phyloP scores from a whole-genome alignment of 805 yeast species.

The Candida anglica region DNA sequence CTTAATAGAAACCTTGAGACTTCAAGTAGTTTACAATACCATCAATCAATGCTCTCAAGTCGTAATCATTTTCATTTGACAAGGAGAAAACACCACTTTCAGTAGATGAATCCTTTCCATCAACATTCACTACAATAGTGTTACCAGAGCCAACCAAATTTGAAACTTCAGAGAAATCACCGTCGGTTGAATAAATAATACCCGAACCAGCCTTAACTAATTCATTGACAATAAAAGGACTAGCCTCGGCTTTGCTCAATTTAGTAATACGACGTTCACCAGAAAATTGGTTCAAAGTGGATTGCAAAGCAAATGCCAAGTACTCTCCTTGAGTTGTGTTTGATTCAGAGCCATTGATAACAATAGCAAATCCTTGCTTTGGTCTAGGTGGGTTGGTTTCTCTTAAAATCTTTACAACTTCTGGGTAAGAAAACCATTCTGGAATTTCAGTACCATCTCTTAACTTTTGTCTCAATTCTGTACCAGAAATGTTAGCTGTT shows the following conservation, averaged over 20 bases:
- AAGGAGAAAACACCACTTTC: constrained; percentile 10
- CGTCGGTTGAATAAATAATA: constrained; percentile 59
- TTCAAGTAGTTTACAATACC: constrained; percentile 70
- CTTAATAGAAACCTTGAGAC: constrained; percentile 76
- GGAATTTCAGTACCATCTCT: constrained; percentile 87
- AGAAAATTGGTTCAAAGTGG: constrained; percentile 83
- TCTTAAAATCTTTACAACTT: constrained; percentile 86
- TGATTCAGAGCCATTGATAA: constrained; percentile 53
- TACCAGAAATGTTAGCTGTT: constrained; percentile 91
- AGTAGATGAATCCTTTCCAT: constrained; percentile 10
- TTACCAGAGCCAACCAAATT: constrained; percentile 61
- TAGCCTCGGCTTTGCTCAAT: constrained; percentile 32
- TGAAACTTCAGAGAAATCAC: constrained; percentile 46
- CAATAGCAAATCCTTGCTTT: constrained; percentile 81
- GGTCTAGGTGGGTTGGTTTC: constrained; percentile 91
- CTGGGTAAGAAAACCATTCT: constrained; percentile 96
- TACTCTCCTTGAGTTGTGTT: constrained; percentile 40
- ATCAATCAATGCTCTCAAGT: constrained; percentile 51
- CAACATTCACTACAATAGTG: constrained; percentile 39
- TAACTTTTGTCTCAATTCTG: constrained; percentile 85
- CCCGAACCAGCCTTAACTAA: constrained; percentile 89
- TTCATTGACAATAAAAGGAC: constrained; percentile 65
- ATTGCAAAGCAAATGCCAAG: constrained; percentile 78
- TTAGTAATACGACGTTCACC: constrained; percentile 79
- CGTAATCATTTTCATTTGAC: constrained; percentile 9